Percentiles rank a stretch among this genome's conserved stretches.
Conservation (phyloP, 1,284 basidiomycete species). For the Cutaneotrichosporon daszewskae region DNA sequence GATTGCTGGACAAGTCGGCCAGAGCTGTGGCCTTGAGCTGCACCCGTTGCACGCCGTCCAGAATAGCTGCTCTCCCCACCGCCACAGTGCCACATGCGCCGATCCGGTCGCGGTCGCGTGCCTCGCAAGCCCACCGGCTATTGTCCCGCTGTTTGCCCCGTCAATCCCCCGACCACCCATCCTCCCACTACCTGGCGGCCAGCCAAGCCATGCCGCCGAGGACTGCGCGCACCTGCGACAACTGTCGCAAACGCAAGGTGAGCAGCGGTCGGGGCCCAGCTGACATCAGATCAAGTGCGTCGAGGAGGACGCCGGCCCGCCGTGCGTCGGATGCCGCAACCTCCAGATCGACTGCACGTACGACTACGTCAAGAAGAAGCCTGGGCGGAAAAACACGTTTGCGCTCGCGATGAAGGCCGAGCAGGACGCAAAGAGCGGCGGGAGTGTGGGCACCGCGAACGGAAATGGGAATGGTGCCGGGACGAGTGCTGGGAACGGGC, state of each 20-base stretch:
- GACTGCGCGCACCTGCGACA: conserved; percentile 32
- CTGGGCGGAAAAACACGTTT: conserved; percentile 39
- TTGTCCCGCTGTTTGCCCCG: no score
- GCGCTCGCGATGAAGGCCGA: conserved; percentile 9
- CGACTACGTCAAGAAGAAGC: conserved; percentile 43
- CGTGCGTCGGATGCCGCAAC: conserved; percentile 40
- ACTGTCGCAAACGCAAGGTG: conserved; percentile 41
- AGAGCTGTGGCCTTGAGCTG: no score
- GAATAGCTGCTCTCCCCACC: no score
- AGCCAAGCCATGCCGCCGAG: not conserved
- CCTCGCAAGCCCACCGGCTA: no score
- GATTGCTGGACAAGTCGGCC: no score
- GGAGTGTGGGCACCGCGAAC: no score
- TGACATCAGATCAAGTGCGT: conserved; percentile 35
- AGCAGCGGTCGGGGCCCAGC: conserved; percentile 2
- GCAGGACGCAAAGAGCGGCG: no score
- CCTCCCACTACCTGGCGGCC: not conserved
- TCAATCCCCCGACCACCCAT: not conserved
- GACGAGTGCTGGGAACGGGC: not conserved
- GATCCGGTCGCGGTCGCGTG: no score
- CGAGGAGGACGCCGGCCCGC: conserved; percentile 11
- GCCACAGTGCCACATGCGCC: no score
- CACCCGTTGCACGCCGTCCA: no score
- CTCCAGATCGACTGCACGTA: conserved; percentile 38
- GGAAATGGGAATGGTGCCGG: no score